A percentile compares a stretch with the other conserved stretches of the same genome.
Evolutionary conservation across 202 grass and related monocot genomes (phyloP).

Genomic region (Schoenoplectus triqueter): DNA sequence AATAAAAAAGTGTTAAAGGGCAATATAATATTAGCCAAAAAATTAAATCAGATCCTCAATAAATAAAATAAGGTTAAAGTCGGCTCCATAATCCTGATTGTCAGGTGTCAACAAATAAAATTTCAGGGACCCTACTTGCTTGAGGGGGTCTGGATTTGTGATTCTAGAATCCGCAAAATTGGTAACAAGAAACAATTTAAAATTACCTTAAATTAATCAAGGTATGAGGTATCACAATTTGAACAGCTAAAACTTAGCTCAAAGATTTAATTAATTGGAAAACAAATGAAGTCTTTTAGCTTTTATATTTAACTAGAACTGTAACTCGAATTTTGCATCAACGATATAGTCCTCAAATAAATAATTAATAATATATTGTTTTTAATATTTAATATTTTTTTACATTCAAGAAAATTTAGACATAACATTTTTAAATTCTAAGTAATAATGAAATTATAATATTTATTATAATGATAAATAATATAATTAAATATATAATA

Average conservation of each 20-base stretch:
- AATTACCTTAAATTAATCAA: constrained; percentile 4
- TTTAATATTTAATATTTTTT: too few relatives aligned
- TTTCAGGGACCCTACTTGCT: neutral
- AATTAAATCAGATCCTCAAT: constrained; percentile 10
- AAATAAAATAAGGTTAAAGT: neutral
- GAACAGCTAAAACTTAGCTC: neutral
- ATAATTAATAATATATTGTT: too few relatives aligned
- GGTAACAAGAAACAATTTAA: neutral
- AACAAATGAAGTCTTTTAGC: neutral
- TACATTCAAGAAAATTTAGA: too few relatives aligned
- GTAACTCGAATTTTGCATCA: too few relatives aligned
- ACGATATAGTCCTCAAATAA: too few relatives aligned
- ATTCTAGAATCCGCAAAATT: constrained; percentile 18
- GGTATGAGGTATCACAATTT: neutral
- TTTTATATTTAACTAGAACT: neutral
- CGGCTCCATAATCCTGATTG: neutral
- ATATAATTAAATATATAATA: too few relatives aligned
- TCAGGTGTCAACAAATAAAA: neutral
- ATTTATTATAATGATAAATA: too few relatives aligned
- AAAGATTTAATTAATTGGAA: neutral
- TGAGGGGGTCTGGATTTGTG: neutral
- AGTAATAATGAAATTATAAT: too few relatives aligned
- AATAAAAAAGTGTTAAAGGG: too few relatives aligned
- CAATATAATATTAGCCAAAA: neutral
- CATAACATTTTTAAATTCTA: too few relatives aligned